These are phyloP conservation scores for Orobanche coerulescens DNA, from an alignment of 257 asterid species.

Conservation along the genomic window DNA sequence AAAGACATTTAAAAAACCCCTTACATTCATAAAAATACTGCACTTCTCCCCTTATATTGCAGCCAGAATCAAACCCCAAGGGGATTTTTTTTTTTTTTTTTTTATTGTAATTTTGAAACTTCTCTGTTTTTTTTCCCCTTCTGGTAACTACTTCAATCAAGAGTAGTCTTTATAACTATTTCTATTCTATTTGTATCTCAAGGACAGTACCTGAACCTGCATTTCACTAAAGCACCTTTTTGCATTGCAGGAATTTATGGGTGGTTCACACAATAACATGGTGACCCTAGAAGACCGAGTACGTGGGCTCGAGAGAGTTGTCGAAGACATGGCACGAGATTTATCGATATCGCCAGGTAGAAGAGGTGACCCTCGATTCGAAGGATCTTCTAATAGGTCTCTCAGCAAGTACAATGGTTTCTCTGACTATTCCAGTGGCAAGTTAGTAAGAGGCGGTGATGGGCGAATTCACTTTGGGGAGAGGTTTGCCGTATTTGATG, in stretches of 20 bases:
- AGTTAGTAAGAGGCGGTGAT: constrained; percentile 56
- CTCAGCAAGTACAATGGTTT: constrained; percentile 68
- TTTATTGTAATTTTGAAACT: too few relatives aligned
- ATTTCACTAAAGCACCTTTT: constrained; percentile 21
- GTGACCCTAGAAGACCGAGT: constrained; percentile 89
- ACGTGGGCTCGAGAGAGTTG: constrained; percentile 92
- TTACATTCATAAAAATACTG: too few relatives aligned
- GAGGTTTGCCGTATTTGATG: constrained; percentile 56
- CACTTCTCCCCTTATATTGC: too few relatives aligned
- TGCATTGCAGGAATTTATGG: constrained; percentile 79
- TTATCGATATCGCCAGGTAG: constrained; percentile 76
- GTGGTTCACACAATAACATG: constrained; percentile 97
- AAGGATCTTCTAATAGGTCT: constrained; percentile 63
- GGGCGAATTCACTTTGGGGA: constrained; percentile 60
- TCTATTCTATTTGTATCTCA: constrained; percentile 11
- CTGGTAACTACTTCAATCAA: background rate
- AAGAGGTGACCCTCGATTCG: constrained; percentile 61
- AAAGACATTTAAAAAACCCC: too few relatives aligned
- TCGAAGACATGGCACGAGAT: constrained; percentile 94
- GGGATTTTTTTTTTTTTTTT: too few relatives aligned
- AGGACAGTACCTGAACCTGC: constrained; percentile 13
- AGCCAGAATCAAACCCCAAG: too few relatives aligned
- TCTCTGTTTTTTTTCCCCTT: too few relatives aligned
- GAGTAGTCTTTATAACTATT: background rate
- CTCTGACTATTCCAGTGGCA: constrained; percentile 63